Base-by-base conservation (phyloP, 768 basidiomycete genomes). In the Hypholoma fasciculare region DNA sequence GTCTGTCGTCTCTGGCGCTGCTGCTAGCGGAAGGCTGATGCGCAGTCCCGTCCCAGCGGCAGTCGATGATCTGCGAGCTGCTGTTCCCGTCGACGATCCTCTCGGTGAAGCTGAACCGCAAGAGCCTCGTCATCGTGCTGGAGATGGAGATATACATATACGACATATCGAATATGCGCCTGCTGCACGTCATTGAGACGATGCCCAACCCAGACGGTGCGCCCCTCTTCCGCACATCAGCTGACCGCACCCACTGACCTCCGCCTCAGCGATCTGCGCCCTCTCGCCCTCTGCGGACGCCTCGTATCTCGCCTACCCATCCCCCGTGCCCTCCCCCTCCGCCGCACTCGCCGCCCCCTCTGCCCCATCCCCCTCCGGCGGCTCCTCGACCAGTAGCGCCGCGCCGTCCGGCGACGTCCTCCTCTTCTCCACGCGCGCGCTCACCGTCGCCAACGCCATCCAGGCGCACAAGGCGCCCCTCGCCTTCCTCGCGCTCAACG, bases 121-220 rank as follows among this genome's bases (percentile, higher is more conserved):
- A 97, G 74, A 91, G 94, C 0, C 85, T 99, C 47, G 93, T 98
- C 30, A 95, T 99, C 65, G 90, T 98, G 6, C 84, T 99, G 49
- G 97, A 98, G 70, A 84, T 84, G n/a, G 96, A 98, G 72, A 98
- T 99, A 47, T 99, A 99, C 77, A 94, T 98, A 50, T 98, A 98
- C 69, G 97, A 99, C 71, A 98, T 98, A 67, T 92, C 90, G 49
- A 99, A 98, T 64, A 98, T 99, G 97, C 89, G 95, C 57, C 82
- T 99, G 26, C 75, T 97, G 39, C 96, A 98, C 72, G 96, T 98
- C 40, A 96, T 98, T 46, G 97, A 99, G 77, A 98, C 97, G 0
- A 89, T 92, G 7, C 86, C 93, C 0, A 99, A 99, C 71, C 94
- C 96, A 2, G 90, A 97, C 68, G 96, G 96, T 94, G 72, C 63